These are phyloP conservation scores for Saccharomyces pastorianus DNA, from an alignment of 1,139 yeast genomes.

Conservation along the genomic window DNA sequence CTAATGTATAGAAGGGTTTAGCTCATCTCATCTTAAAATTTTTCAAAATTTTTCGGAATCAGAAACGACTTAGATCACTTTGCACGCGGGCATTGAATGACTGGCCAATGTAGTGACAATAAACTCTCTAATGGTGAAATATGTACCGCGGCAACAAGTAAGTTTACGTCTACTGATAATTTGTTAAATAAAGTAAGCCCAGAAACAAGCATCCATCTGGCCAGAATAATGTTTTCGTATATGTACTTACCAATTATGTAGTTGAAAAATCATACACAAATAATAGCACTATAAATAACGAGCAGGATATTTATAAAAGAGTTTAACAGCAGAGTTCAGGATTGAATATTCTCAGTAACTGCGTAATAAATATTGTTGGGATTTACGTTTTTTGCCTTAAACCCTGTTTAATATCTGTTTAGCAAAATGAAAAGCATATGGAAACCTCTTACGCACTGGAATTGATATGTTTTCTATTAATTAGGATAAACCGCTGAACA, in stretches of 20 bases:
- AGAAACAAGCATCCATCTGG: not conserved
- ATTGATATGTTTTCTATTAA: too few species aligned
- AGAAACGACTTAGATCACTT: not conserved
- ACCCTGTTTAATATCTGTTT: too few species aligned
- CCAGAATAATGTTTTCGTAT: not conserved
- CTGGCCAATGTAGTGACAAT: not conserved
- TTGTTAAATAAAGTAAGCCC: not conserved
- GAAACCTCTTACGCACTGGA: too few species aligned
- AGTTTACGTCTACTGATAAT: not conserved
- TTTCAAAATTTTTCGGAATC: not conserved
- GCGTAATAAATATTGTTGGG: too few species aligned
- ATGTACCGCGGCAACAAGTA: not conserved
- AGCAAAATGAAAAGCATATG: too few species aligned
- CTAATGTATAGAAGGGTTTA: not conserved
- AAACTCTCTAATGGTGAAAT: too few species aligned
- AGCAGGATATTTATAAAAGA: too few species aligned
- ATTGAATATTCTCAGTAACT: too few species aligned
- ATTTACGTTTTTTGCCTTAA: too few species aligned
- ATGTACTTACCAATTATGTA: not conserved
- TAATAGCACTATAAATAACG: not conserved
- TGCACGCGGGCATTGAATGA: not conserved
- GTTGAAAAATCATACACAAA: not conserved
- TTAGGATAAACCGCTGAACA: too few species aligned
- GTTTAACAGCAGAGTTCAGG: not conserved
- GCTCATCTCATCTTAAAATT: not conserved